Conservation (phyloP, 169 alveolate genomes). For the Plasmodium vinckei region DNA sequence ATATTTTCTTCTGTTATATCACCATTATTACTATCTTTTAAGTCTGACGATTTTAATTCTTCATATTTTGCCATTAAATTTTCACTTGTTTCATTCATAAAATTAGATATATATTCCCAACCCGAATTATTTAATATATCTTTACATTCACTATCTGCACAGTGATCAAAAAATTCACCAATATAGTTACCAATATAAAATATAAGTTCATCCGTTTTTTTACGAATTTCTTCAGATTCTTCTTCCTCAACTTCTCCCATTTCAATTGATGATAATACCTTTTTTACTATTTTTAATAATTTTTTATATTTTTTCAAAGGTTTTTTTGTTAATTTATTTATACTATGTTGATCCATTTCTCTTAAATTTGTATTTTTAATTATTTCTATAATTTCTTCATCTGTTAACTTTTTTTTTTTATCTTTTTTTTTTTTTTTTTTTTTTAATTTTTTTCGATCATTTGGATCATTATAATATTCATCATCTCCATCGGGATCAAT, state of each 20-base stretch:
- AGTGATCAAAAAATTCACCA: constrained; percentile 7
- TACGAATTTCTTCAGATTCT: background rate
- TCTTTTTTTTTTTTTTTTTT: constrained; percentile 41
- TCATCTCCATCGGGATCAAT: background rate
- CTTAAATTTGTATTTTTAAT: constrained; percentile 30
- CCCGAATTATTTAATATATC: constrained; percentile 27
- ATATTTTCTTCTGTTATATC: background rate
- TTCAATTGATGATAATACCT: constrained; percentile 1
- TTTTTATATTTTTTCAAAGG: constrained; percentile 56
- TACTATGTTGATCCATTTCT: constrained; percentile 62
- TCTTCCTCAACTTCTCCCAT: background rate
- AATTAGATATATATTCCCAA: constrained; percentile 60
- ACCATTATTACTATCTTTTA: background rate
- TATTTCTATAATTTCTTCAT: constrained; percentile 41
- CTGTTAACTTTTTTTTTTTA: constrained; percentile 23
- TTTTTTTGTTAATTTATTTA: constrained; percentile 52
- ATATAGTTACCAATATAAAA: constrained; percentile 39
- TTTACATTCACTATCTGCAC: constrained; percentile 31
- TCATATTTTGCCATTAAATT: constrained; percentile 5
- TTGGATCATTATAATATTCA: background rate
- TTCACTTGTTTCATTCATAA: constrained; percentile 11
- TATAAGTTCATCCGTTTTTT: constrained; percentile 33
- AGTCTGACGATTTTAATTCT: background rate
- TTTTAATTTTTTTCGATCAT: constrained; percentile 2
- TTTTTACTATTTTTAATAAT: constrained; percentile 45